phyloP scores from a whole-genome alignment of 73 alveolate genomes.

The Tetrahymena malaccensis region DNA sequence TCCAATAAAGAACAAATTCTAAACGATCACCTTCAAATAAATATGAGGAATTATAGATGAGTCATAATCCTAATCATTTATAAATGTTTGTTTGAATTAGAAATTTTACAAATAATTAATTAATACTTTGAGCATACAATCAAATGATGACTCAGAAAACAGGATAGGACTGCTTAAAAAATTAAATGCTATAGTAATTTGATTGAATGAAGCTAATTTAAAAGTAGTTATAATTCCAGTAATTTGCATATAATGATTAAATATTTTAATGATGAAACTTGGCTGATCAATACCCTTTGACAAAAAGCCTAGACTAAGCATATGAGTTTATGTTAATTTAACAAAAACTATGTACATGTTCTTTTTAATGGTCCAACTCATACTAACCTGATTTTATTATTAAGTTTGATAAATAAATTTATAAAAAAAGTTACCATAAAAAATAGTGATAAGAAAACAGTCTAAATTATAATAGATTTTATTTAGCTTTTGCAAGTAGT shows the following conservation, averaged over 20 bases:
- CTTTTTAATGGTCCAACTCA: background rate
- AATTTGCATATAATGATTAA: background rate
- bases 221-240: background rate
- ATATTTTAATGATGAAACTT: background rate
- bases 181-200: background rate
- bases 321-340: background rate
- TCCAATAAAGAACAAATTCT: background rate
- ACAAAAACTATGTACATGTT: background rate
- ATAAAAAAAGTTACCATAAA: background rate
- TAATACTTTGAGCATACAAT: background rate
- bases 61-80: background rate
- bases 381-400: background rate
- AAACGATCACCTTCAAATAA: background rate
- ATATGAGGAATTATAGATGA: background rate
- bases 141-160: background rate
- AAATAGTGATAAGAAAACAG: background rate
- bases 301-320: background rate
- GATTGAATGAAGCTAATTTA: background rate
- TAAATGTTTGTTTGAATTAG: too few species aligned
- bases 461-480: background rate
- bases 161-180: background rate
- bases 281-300: background rate
- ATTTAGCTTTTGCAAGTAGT: background rate
- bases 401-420: too few species aligned
- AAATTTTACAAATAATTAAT: too few species aligned